Base-by-base conservation (phyloP, 345 rosid species). In the Corchorus capsularis region DNA sequence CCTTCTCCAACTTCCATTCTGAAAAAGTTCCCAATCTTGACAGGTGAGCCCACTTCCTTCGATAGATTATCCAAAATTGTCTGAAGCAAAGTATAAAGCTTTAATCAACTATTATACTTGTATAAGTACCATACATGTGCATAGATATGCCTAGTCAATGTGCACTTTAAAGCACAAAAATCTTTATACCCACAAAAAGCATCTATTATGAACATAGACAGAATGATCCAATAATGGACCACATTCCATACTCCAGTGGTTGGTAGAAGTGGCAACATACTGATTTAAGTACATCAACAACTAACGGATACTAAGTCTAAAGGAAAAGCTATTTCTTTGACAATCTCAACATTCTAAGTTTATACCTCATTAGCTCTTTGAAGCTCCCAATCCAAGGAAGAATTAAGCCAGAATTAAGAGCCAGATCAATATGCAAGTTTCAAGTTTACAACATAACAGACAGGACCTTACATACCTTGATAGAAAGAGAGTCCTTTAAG, bases 1-100 rank as follows among this genome's bases (percentile, higher is more conserved):
- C 98, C 98, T 87, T 96, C 99, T 71, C 99, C 99, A 75, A 93
- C 97, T 82, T 96, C 97, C 82, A 96, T 91, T 87, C 99, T 89
- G 74, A 92, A 87, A 84, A 93, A 96, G 80, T 72, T 85, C 69
- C 90, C 80, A 77, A 96, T 85, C 86, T 86, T 92, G 83, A 96
- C 97, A 0, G 90, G 80, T 53, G 97, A 86, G 57, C 97, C 93
- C 57, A 93, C 89, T 80, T 91, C 97, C 80, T 89, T 86, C 39
- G 98, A 91, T 53, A 96, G 78, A 82, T 89, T 85, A 77, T 83
- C 78, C 78, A 96, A 56, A 65, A 90, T 74, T 62, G 86, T 88
- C 99, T 96, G 90, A 63, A 71, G 49, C 47, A 61, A 7, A 8
- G 65, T 3, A 17, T 20, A 60, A 63, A 63, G 60, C 45, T 75